Percentiles rank a stretch among this genome's conserved stretches.
Conservation (phyloP, 176 grass and related monocot species). For the Olyra latifolia region DNA sequence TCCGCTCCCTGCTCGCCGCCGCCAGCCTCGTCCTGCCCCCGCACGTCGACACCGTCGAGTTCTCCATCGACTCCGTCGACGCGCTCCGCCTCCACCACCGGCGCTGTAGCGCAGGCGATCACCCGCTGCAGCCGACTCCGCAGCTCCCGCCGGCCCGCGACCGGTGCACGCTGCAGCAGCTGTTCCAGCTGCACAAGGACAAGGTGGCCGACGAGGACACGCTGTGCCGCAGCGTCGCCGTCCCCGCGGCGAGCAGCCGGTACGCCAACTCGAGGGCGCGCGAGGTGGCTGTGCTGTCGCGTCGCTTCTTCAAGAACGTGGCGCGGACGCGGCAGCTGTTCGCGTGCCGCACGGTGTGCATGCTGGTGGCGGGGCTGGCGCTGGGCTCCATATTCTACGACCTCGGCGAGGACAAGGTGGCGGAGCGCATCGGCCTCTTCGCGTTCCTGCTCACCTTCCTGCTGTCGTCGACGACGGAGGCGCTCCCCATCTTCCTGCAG, state of each 20-base stretch:
- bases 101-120: not conserved
- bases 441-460: conserved; percentile 69
- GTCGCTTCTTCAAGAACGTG: conserved; percentile 71
- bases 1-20: conserved; percentile 36
- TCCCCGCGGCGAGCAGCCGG: not conserved
- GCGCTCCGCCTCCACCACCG: conserved; percentile 35
- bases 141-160: conserved; percentile 22
- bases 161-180: conserved; percentile 74
- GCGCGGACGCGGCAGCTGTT: conserved; percentile 68
- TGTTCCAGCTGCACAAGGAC: conserved; percentile 59
- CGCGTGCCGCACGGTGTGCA: conserved; percentile 60
- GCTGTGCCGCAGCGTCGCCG: not conserved
- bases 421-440: conserved; percentile 67
- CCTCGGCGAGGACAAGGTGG: conserved; percentile 56
- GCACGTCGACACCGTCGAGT: conserved; percentile 67
- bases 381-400: conserved; percentile 77
- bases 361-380: conserved; percentile 54
- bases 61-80: conserved; percentile 67
- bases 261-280: conserved; percentile 50
- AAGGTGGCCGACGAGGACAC: conserved; percentile 57
- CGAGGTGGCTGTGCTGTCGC: conserved; percentile 62
- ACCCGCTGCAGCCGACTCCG: not conserved
- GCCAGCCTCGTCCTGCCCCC: conserved; percentile 46
- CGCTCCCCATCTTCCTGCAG: conserved; percentile 62
- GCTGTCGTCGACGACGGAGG: conserved; percentile 59